Evolutionary conservation across 108 stramenopile species (phyloP).

Genomic region (Conticribra weissflogii): DNA sequence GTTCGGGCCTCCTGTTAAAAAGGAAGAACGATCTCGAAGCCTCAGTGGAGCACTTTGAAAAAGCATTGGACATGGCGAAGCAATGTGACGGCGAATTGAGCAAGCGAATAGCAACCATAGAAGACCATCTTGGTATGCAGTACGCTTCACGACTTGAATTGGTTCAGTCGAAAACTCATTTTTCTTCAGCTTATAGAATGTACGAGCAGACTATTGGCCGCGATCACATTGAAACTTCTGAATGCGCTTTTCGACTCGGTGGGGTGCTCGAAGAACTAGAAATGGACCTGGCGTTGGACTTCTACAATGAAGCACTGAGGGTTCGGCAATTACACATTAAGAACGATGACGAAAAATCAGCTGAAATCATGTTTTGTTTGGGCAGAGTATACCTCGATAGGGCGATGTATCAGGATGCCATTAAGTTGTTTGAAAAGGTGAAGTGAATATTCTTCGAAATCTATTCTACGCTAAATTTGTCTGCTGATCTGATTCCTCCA

Average conservation of each 20-base stretch:
- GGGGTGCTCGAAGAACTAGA: conserved; percentile 36
- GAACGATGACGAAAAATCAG: conserved; percentile 42
- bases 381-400: conserved; percentile 29
- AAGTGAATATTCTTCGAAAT: too few species aligned
- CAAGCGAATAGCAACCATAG: conserved; percentile 23
- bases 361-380: conserved; percentile 33
- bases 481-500: too few species aligned
- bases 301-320: conserved; percentile 49
- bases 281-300: conserved; percentile 36
- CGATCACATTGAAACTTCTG: conserved; percentile 40
- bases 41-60: conserved; percentile 36
- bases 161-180: conserved; percentile 32
- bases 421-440: conserved; percentile 44
- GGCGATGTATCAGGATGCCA: conserved; percentile 18
- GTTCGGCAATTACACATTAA: conserved; percentile 31
- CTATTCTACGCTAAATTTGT: too few species aligned
- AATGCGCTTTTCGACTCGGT: conserved; percentile 41
- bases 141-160: conserved; percentile 40
- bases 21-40: conserved; percentile 20
- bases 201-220: conserved; percentile 40
- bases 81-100: conserved; percentile 12
- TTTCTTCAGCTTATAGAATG: conserved; percentile 40
- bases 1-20: conserved; percentile 34
- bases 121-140: conserved; percentile 43
- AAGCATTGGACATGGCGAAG: conserved; percentile 29